A percentile compares a stretch with the other conserved stretches of the same genome.
Evolutionary conservation across 1,139 yeast genomes (phyloP).

Genomic region (Suhomyces wounanorum): DNA sequence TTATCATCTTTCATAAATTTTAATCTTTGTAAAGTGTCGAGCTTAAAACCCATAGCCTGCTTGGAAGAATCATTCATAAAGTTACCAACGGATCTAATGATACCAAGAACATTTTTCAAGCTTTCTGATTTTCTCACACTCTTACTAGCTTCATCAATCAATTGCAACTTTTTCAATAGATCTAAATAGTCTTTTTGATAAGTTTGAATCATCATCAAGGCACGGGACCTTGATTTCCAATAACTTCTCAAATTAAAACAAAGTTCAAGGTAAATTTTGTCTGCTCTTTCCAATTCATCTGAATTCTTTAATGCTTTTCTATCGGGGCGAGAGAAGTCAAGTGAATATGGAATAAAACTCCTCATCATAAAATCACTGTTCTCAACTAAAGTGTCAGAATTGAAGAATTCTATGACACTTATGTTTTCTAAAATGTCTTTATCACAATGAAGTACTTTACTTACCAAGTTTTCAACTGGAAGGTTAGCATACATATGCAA

Average conservation of each 20-base stretch:
- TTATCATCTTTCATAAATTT: slow-evolving; percentile 83
- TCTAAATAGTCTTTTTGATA: slow-evolving; percentile 77
- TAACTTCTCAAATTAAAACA: slow-evolving; percentile 77
- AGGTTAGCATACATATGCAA: slow-evolving; percentile 73
- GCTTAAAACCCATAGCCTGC: slow-evolving; percentile 80
- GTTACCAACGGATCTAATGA: slow-evolving; percentile 85
- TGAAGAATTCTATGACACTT: slow-evolving; percentile 81
- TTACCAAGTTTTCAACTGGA: slow-evolving; percentile 63
- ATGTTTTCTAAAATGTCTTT: slow-evolving; percentile 64
- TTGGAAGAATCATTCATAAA: slow-evolving; percentile 86
- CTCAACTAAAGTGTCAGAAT: slow-evolving; percentile 69
- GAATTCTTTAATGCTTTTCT: slow-evolving; percentile 59
- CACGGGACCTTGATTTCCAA: slow-evolving; percentile 87
- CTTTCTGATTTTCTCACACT: slow-evolving; percentile 64
- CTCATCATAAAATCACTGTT: slow-evolving; percentile 67
- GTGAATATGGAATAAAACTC: slow-evolving; percentile 71
- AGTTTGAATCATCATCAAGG: slow-evolving; percentile 65
- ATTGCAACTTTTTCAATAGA: slow-evolving; percentile 59
- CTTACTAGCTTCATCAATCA: slow-evolving; percentile 67
- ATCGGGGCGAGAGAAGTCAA: slow-evolving; percentile 44
- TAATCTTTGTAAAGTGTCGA: slow-evolving; percentile 79
- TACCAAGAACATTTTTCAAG: slow-evolving; percentile 66
- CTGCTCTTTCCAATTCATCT: slow-evolving; percentile 72
- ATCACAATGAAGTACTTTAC: slow-evolving; percentile 71
- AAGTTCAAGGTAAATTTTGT: slow-evolving; percentile 73